Evolutionary conservation across 305 asterid genomes (phyloP).

Genomic region (Coffea humblotiana): DNA sequence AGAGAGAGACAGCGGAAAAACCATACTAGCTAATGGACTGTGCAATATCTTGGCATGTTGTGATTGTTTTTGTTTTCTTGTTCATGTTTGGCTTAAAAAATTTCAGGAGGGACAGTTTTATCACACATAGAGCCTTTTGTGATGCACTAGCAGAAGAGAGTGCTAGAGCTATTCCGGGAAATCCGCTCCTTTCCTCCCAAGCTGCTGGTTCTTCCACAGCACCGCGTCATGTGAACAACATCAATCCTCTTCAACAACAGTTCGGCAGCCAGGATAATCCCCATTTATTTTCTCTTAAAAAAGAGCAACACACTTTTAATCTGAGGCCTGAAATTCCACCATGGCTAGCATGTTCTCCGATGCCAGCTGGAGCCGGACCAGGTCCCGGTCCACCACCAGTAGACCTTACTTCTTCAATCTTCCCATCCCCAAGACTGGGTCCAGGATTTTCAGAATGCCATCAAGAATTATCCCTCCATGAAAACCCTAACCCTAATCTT

Average conservation of each 20-base stretch:
- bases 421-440: constrained; percentile 17
- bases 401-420: constrained; percentile 26
- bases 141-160: constrained; percentile 48
- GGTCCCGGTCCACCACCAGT: constrained; percentile 20
- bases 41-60: constrained; percentile 9
- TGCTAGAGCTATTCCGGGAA: constrained; percentile 32
- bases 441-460: constrained; percentile 18
- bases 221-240: constrained; percentile 18
- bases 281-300: constrained; percentile 28
- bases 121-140: constrained; percentile 48
- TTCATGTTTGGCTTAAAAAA: background rate
- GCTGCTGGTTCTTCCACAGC: constrained; percentile 19
- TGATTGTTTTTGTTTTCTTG: background rate
- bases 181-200: constrained; percentile 22
- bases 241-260: constrained; percentile 26
- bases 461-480: constrained; percentile 9
- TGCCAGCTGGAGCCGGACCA: constrained; percentile 3
- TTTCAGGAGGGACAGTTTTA: constrained; percentile 49
- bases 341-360: constrained; percentile 27
- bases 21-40: background rate
- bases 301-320: constrained; percentile 32
- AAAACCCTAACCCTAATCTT: constrained; percentile 35
- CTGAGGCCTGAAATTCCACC: constrained; percentile 34
- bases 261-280: constrained; percentile 17
- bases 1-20: background rate